phyloP scores from a whole-genome alignment of 73 alveolate species.

The Stentor coeruleus region DNA sequence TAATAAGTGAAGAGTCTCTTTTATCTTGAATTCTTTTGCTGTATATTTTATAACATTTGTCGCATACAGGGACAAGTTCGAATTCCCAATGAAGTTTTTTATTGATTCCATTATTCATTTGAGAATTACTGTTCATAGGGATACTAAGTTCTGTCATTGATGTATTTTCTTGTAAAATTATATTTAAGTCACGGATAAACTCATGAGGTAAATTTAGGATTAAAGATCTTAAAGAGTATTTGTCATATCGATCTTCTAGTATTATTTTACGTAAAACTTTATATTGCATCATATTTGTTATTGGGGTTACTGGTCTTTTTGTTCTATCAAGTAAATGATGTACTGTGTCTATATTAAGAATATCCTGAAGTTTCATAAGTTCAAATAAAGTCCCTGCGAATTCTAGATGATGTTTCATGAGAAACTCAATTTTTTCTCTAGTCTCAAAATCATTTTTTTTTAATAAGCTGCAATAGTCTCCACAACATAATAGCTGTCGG shows the following conservation, averaged over 20 bases:
- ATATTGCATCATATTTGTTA: not conserved
- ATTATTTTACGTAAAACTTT: not conserved
- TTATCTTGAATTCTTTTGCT: not conserved
- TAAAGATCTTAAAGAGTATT: not conserved
- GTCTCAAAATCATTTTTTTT: slow-evolving; percentile 14
- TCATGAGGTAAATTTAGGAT: slow-evolving; percentile 3
- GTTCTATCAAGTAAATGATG: not conserved
- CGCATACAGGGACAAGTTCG: slow-evolving; percentile 22
- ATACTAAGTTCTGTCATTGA: not conserved
- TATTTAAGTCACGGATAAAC: not conserved
- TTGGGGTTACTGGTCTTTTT: not conserved
- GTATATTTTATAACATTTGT: slow-evolving; percentile 14
- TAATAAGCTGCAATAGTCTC: slow-evolving; percentile 9
- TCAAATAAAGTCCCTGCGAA: slow-evolving; percentile 27
- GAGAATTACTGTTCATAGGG: not conserved
- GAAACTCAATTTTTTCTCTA: slow-evolving; percentile 22
- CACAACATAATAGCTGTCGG: slow-evolving; percentile 9
- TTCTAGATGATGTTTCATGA: slow-evolving; percentile 19
- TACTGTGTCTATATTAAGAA: slow-evolving; percentile 16
- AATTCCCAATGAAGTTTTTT: slow-evolving; percentile 21
- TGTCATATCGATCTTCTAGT: slow-evolving; percentile 12
- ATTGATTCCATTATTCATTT: not conserved
- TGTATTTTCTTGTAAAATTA: not conserved
- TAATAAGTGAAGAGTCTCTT: too few species aligned
- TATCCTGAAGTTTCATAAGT: slow-evolving; percentile 2